Conservation (phyloP, 306 rosid genomes). For the Dryas octopetala region DNA sequence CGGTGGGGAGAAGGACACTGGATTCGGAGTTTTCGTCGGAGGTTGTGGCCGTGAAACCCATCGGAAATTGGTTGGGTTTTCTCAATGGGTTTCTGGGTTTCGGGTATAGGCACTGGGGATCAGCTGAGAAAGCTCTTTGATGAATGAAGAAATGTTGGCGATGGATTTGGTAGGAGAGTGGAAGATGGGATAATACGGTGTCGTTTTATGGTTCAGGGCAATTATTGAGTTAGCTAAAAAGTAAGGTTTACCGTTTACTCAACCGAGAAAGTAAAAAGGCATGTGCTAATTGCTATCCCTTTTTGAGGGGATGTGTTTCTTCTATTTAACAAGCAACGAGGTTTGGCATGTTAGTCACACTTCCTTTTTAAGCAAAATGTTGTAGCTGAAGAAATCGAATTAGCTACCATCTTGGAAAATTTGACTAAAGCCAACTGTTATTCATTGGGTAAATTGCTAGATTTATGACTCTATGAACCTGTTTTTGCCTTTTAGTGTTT, state of each 20-base stretch:
- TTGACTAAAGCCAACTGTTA: neutral
- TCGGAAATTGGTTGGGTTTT: slow-evolving; percentile 13
- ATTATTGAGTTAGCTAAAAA: neutral
- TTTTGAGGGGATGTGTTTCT: neutral
- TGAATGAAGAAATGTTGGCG: neutral
- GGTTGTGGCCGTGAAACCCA: slow-evolving; percentile 20
- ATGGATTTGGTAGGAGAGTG: neutral
- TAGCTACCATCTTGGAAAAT: neutral
- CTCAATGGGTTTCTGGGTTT: slow-evolving; percentile 16
- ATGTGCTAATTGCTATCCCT: neutral
- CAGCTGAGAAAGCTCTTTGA: neutral
- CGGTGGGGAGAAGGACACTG: slow-evolving; percentile 29
- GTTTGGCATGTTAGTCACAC: neutral
- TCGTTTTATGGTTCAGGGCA: neutral
- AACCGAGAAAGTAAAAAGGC: neutral
- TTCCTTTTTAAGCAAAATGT: neutral
- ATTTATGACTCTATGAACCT: too few species aligned
- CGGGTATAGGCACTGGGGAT: neutral
- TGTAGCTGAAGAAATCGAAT: neutral
- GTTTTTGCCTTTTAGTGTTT: too few species aligned
- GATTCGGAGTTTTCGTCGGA: slow-evolving; percentile 28
- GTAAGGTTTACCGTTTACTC: too few species aligned
- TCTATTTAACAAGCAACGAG: neutral
- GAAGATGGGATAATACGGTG: neutral
- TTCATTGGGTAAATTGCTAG: too few species aligned